These are phyloP conservation scores for Apophysomyces trapeziformis DNA, from an alignment of 371 early-diverging fungal species.

Conservation along the genomic window DNA sequence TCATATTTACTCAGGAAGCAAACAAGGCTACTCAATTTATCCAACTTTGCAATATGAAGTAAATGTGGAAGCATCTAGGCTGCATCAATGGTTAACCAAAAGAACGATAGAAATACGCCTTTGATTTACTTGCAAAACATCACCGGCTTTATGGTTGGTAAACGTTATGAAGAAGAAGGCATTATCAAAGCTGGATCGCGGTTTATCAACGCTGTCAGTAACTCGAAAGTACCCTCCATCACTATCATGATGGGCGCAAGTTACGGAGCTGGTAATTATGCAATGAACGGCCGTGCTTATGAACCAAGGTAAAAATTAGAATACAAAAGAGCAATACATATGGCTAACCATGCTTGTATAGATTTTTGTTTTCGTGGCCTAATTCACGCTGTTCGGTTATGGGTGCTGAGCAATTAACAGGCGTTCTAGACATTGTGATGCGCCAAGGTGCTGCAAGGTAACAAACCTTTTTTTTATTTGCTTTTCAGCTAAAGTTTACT, in stretches of 20 bases:
- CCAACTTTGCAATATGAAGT: slow-evolving; percentile 75
- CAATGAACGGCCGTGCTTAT: slow-evolving; percentile 79
- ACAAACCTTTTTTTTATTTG: neutral
- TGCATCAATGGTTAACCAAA: neutral
- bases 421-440: slow-evolving; percentile 76
- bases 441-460: slow-evolving; percentile 70
- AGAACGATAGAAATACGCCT: slow-evolving; percentile 57
- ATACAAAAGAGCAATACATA: neutral
- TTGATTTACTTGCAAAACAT: slow-evolving; percentile 73
- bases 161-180: slow-evolving; percentile 75
- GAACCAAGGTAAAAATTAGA: slow-evolving; percentile 55
- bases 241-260: slow-evolving; percentile 79
- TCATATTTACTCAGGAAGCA: slow-evolving; percentile 72
- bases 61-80: slow-evolving; percentile 14
- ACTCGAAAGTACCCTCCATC: slow-evolving; percentile 74
- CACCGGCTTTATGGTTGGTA: slow-evolving; percentile 70
- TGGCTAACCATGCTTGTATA: slow-evolving; percentile 3
- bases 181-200: slow-evolving; percentile 80
- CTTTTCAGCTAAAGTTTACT: no score
- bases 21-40: slow-evolving; percentile 84
- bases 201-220: slow-evolving; percentile 80
- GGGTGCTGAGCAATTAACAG: slow-evolving; percentile 77
- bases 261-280: slow-evolving; percentile 85
- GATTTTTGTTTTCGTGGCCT: slow-evolving; percentile 80
- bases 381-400: slow-evolving; percentile 80